Evolutionary conservation across 306 rosid genomes (phyloP).

Genomic region (Malus sylvestris): DNA sequence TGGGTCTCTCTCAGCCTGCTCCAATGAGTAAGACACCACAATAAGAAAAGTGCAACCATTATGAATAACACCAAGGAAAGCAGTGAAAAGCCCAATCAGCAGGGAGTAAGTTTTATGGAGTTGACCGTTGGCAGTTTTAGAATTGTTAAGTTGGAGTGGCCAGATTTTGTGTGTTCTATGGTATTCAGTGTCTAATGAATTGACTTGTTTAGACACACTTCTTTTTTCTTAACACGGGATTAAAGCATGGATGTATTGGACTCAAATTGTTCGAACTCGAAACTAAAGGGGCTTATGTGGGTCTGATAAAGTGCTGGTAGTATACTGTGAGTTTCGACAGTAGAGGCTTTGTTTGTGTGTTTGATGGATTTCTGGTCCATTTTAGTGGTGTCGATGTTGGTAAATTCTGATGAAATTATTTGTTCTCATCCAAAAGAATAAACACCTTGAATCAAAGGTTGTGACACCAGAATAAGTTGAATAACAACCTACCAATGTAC

Average conservation of each 20-base stretch:
- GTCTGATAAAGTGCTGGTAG: neutral
- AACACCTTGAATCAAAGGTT: neutral
- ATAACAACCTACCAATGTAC: neutral
- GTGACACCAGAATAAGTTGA: neutral
- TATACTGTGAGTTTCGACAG: neutral
- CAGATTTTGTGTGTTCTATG: neutral
- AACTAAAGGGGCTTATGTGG: neutral
- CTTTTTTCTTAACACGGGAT: neutral
- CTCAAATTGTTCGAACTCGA: neutral
- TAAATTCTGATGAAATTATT: neutral
- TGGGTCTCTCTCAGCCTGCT: conserved; percentile 69
- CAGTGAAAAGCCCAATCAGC: neutral
- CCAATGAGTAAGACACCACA: neutral
- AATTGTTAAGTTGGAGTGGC: neutral
- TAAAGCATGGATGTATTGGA: neutral
- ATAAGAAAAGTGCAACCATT: neutral
- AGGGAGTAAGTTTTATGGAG: neutral
- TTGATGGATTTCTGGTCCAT: neutral
- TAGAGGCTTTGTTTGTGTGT: neutral
- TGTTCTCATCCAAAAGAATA: neutral
- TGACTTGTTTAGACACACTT: neutral
- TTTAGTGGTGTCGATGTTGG: neutral
- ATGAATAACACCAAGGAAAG: neutral
- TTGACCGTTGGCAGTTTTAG: neutral
- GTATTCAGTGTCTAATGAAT: neutral